Percentiles rank a stretch among this genome's conserved stretches.
These are phyloP conservation scores for Candida patagonica DNA, from an alignment of 805 yeast species.

Conservation along the genomic window DNA sequence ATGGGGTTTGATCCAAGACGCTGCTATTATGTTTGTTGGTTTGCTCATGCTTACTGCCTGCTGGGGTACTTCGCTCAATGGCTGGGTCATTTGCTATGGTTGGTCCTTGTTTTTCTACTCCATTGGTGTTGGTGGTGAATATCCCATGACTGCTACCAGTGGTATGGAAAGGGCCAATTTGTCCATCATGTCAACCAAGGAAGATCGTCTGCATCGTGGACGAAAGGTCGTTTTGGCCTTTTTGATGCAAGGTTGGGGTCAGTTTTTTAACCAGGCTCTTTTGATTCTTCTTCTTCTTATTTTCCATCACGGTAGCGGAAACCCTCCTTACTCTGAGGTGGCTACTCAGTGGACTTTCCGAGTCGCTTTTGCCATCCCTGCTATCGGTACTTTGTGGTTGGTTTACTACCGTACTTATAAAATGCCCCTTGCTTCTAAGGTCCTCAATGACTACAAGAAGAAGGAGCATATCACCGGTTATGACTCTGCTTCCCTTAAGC, in stretches of 20 bases:
- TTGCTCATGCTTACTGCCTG: slow-evolving; percentile 50
- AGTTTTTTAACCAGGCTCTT: slow-evolving; percentile 83
- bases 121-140: slow-evolving; percentile 57
- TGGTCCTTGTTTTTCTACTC: slow-evolving; percentile 41
- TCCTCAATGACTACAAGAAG: slow-evolving; percentile 24
- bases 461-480: slow-evolving; percentile 29
- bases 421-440: slow-evolving; percentile 28
- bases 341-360: slow-evolving; percentile 33
- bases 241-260: slow-evolving; percentile 97
- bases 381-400: slow-evolving; percentile 31
- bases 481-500: slow-evolving; percentile 24
- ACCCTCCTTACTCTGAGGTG: slow-evolving; percentile 52
- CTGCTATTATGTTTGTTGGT: slow-evolving; percentile 49
- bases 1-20: slow-evolving; percentile 51
- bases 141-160: slow-evolving; percentile 54
- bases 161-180: slow-evolving; percentile 50
- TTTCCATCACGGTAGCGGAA: slow-evolving; percentile 89
- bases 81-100: slow-evolving; percentile 44
- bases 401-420: slow-evolving; percentile 30
- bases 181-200: slow-evolving; percentile 21
- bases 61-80: slow-evolving; percentile 46
- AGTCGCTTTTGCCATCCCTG: slow-evolving; percentile 30
- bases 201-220: slow-evolving; percentile 32
- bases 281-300: slow-evolving; percentile 70
- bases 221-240: slow-evolving; percentile 38